A percentile compares a stretch with the other conserved stretches of the same genome.
These are phyloP conservation scores for Sphagnum contortum DNA, from an alignment of 225 moss, liverwort and hornwort species.

Conservation along the genomic window DNA sequence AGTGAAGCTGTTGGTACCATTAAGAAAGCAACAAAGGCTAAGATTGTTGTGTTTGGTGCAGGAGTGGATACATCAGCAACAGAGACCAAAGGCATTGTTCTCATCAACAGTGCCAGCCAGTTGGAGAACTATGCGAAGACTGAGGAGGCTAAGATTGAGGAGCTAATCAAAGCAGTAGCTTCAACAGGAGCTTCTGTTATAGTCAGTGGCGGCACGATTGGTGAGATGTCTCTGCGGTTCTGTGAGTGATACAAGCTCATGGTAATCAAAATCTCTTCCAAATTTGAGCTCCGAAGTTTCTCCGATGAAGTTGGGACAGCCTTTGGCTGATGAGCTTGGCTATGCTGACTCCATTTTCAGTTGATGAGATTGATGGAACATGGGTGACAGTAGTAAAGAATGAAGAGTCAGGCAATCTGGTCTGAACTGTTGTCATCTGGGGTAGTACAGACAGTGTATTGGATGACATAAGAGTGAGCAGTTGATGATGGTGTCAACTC, in stretches of 20 bases:
- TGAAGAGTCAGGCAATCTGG: conserved; percentile 28
- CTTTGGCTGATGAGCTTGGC: conserved; percentile 57
- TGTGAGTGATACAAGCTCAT: conserved; percentile 83
- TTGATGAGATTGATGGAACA: conserved; percentile 72
- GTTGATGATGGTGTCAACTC: conserved; percentile 83
- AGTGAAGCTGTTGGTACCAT: conserved; percentile 68
- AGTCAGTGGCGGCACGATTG: conserved; percentile 69
- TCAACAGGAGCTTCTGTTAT: conserved; percentile 68
- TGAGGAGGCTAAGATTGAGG: conserved; percentile 78
- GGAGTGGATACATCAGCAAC: conserved; percentile 72
- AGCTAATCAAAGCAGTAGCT: conserved; percentile 58
- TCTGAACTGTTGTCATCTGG: conserved; percentile 37
- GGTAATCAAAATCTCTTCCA: conserved; percentile 77
- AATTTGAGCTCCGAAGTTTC: conserved; percentile 74
- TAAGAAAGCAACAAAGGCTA: conserved; percentile 52
- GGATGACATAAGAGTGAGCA: conserved; percentile 77
- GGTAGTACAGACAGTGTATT: conserved; percentile 80
- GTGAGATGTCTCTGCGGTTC: conserved; percentile 87
- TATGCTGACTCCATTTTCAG: conserved; percentile 69
- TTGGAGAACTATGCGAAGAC: conserved; percentile 66
- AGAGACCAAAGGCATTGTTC: conserved; percentile 80
- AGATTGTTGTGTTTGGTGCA: conserved; percentile 68
- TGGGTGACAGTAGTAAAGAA: conserved; percentile 65
- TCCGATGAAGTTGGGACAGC: conserved; percentile 52
- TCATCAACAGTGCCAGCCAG: conserved; percentile 63